phyloP scores from a whole-genome alignment of 495 filamentous ascomycete genomes.

The Aspergillus steynii region DNA sequence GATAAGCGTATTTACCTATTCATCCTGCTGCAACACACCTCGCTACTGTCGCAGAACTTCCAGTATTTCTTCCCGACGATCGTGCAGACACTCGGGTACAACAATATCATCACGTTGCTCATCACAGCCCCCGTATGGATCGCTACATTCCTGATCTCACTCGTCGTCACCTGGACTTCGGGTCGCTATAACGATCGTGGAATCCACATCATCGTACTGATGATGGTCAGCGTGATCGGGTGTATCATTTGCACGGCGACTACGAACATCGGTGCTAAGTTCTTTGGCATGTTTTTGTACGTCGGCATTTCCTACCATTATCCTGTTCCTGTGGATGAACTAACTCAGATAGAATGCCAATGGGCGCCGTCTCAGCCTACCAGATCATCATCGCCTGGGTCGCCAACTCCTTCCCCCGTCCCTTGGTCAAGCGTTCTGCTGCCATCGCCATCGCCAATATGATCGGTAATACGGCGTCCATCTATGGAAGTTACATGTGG shows the following conservation, averaged over 20 bases:
- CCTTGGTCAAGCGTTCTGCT: conserved; percentile 63
- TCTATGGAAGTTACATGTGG: conserved; percentile 80
- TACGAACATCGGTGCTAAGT: conserved; percentile 61
- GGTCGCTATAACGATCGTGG: conserved; percentile 76
- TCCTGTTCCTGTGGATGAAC: conserved; percentile 20
- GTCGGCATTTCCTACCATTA: conserved; percentile 4
- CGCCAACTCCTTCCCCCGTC: conserved; percentile 73
- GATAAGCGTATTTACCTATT: conserved; percentile 41
- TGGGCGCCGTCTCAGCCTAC: conserved; percentile 66
- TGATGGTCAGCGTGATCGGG: conserved; percentile 65
- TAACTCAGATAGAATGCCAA: conserved; percentile 36
- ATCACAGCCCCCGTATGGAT: conserved; percentile 77
- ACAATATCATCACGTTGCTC: conserved; percentile 64
- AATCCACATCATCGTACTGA: conserved; percentile 65
- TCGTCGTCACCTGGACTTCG: conserved; percentile 71
- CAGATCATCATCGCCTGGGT: conserved; percentile 68
- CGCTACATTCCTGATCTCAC: conserved; percentile 68
- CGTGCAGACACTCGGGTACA: conserved; percentile 68
- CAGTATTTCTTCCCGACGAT: conserved; percentile 87
- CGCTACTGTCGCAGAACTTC: conserved; percentile 53
- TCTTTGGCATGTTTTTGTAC: conserved; percentile 74
- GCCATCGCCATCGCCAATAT: conserved; percentile 78
- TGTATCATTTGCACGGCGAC: conserved; percentile 74
- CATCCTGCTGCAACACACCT: conserved; percentile 35
- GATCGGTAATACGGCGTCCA: conserved; percentile 65